Evolutionary conservation across 1,284 basidiomycete genomes (phyloP).

Genomic region (Cryptococcus sp.): DNA sequence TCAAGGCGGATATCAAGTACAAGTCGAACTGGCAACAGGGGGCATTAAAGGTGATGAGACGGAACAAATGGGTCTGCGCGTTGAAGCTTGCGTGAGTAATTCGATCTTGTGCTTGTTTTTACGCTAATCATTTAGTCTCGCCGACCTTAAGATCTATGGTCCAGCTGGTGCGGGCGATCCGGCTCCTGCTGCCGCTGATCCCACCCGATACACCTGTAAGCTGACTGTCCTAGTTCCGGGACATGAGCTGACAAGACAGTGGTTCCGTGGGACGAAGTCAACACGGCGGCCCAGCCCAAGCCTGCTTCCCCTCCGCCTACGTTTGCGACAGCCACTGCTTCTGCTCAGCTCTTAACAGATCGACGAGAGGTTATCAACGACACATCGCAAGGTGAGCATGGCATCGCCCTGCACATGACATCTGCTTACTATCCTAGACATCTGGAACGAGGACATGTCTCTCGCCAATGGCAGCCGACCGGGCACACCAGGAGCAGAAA

Average conservation of each 20-base stretch:
- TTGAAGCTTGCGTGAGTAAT: conserved; percentile 57
- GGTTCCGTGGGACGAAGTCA: conserved; percentile 64
- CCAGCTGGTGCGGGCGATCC: conserved; percentile 62
- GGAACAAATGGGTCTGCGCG: conserved; percentile 88
- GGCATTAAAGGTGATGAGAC: conserved; percentile 61
- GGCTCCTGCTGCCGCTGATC: conserved; percentile 50
- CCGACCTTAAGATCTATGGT: conserved; percentile 68
- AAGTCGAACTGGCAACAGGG: conserved; percentile 84
- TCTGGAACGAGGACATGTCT: conserved; percentile 34
- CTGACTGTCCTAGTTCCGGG: neutral
- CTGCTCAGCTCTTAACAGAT: conserved; percentile 30
- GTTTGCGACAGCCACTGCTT: conserved; percentile 37
- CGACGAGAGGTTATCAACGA: conserved; percentile 37
- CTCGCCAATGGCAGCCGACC: conserved; percentile 17
- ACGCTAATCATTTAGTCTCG: conserved; percentile 45
- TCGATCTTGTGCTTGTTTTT: neutral
- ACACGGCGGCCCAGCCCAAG: conserved; percentile 40
- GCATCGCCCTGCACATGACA: neutral
- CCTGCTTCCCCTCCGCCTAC: conserved; percentile 39
- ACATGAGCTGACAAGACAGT: conserved; percentile 31
- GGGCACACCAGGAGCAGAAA: conserved; percentile 23
- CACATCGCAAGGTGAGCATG: conserved; percentile 25
- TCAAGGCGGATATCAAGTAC: conserved; percentile 76
- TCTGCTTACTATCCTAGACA: conserved; percentile 16
- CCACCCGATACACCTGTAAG: conserved; percentile 56